phyloP scores from a whole-genome alignment of 768 basidiomycete genomes.

The Pleurotus tuoliensis region DNA sequence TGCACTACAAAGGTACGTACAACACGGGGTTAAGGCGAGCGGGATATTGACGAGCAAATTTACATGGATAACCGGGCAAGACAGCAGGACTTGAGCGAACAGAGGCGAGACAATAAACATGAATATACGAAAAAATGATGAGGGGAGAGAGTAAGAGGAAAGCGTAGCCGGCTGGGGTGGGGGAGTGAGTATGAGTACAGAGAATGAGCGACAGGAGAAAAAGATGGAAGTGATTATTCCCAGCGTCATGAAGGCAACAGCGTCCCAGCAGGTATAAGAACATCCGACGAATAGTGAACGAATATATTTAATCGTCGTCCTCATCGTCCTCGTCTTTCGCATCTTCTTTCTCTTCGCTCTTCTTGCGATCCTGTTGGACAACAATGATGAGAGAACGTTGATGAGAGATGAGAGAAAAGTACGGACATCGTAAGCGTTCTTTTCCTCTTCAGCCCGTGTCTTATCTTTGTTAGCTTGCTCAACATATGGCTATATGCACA shows the following conservation, averaged over 20 bases:
- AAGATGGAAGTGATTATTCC: not conserved
- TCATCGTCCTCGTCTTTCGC: conserved; percentile 32
- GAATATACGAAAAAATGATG: too few species aligned
- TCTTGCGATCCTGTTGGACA: conserved; percentile 16
- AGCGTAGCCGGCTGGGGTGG: not conserved
- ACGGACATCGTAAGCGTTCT: conserved; percentile 46
- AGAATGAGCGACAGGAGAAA: too few species aligned
- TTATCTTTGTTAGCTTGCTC: conserved; percentile 88
- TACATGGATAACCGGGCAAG: not conserved
- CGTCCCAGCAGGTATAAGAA: not conserved
- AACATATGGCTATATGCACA: conserved; percentile 66
- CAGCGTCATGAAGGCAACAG: not conserved
- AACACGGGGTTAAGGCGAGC: not conserved
- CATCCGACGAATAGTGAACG: not conserved
- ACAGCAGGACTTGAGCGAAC: not conserved
- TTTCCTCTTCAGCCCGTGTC: conserved; percentile 80
- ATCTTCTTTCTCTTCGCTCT: conserved; percentile 29
- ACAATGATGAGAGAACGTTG: not conserved
- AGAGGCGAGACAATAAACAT: not conserved
- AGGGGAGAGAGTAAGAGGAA: not conserved
- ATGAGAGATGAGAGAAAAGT: not conserved
- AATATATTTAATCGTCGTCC: conserved; percentile 14
- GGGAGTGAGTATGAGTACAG: not conserved
- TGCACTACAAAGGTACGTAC: conserved; percentile 1
- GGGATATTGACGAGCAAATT: not conserved